Conservation (phyloP, 495 filamentous ascomycete species). For the Penicillium cosmopolitanum region DNA sequence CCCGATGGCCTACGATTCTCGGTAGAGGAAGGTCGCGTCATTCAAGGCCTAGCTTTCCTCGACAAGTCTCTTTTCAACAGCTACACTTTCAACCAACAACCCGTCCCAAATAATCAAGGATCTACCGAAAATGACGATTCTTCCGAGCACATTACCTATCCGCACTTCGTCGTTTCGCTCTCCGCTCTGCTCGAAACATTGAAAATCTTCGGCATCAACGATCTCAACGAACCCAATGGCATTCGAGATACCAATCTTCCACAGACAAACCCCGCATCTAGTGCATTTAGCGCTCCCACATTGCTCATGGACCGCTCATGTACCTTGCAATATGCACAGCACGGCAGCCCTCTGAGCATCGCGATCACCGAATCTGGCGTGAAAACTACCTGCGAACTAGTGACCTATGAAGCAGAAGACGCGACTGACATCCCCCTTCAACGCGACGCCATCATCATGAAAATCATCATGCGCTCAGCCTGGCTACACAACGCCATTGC, state of each 20-base stretch:
- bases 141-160: slow-evolving; percentile 37
- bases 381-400: slow-evolving; percentile 87
- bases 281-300: slow-evolving; percentile 75
- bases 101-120: slow-evolving; percentile 32
- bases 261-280: slow-evolving; percentile 50
- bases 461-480: slow-evolving; percentile 88
- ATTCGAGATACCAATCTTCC: slow-evolving; percentile 46
- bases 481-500: slow-evolving; percentile 84
- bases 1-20: slow-evolving; percentile 83
- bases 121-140: slow-evolving; percentile 39
- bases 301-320: slow-evolving; percentile 82
- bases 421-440: slow-evolving; percentile 80
- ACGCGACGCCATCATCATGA: slow-evolving; percentile 77
- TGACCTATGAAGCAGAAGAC: slow-evolving; percentile 78
- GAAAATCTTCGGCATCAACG: slow-evolving; percentile 86
- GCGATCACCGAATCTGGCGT: slow-evolving; percentile 83
- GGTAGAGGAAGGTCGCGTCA: slow-evolving; percentile 79
- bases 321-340: slow-evolving; percentile 70
- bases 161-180: slow-evolving; percentile 80
- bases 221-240: slow-evolving; percentile 61
- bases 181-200: slow-evolving; percentile 89
- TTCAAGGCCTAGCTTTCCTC: slow-evolving; percentile 85
- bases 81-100: slow-evolving; percentile 66
- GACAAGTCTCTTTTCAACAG: slow-evolving; percentile 85
- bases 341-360: slow-evolving; percentile 77